Percentiles rank a stretch among this genome's conserved stretches.
Evolutionary conservation across 108 stramenopile genomes (phyloP).

Genomic region (Skeletonema menzelii): DNA sequence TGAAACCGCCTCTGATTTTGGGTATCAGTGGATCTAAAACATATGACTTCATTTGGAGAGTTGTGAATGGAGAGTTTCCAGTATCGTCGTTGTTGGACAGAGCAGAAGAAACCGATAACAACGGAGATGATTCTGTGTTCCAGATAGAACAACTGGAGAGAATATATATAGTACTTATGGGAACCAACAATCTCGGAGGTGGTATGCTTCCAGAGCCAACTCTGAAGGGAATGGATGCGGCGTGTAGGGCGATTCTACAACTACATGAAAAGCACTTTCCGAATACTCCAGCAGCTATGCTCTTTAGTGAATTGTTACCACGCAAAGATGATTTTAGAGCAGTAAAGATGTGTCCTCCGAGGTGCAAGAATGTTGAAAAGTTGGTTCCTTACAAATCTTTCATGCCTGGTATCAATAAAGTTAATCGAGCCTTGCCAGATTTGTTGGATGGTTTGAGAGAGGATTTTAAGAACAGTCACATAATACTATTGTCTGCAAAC

Average conservation of each 20-base stretch:
- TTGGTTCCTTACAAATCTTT: slow-evolving; percentile 41
- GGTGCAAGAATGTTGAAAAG: slow-evolving; percentile 27
- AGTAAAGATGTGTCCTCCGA: slow-evolving; percentile 45
- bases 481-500: slow-evolving; percentile 28
- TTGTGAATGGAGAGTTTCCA: slow-evolving; percentile 40
- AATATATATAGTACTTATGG: slow-evolving; percentile 49
- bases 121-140: not conserved
- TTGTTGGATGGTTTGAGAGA: slow-evolving; percentile 31
- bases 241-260: slow-evolving; percentile 12
- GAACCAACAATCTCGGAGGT: slow-evolving; percentile 57
- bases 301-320: slow-evolving; percentile 38
- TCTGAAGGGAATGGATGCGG: slow-evolving; percentile 40
- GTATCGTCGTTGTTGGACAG: slow-evolving; percentile 9
- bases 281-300: slow-evolving; percentile 20
- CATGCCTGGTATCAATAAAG: slow-evolving; percentile 42
- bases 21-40: slow-evolving; percentile 38
- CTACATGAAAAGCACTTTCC: not conserved
- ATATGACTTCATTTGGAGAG: slow-evolving; percentile 40
- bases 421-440: slow-evolving; percentile 33
- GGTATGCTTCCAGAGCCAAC: slow-evolving; percentile 43
- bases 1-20: slow-evolving; percentile 26
- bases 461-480: slow-evolving; percentile 27
- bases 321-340: slow-evolving; percentile 38
- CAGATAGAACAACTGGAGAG: slow-evolving; percentile 12
- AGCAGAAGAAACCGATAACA: not conserved